Conservation (phyloP, 495 filamentous ascomycete species). For the Penicillium psychrofluorescens region DNA sequence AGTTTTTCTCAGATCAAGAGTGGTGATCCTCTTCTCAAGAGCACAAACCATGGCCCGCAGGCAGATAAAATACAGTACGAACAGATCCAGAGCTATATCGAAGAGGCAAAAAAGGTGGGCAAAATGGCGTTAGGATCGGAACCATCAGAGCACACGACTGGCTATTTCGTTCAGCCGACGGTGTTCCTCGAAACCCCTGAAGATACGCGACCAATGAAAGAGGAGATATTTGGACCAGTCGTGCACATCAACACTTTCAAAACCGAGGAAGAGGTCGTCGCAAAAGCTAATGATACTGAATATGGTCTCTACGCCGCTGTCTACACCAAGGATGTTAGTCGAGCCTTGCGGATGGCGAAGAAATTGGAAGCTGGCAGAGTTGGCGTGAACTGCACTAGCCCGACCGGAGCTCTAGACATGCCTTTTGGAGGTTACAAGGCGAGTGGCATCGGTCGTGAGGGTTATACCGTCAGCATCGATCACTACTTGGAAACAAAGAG, state of each 20-base stretch:
- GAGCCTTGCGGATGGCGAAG: conserved; percentile 82
- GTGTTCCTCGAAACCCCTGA: conserved; percentile 85
- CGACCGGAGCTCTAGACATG: conserved; percentile 62
- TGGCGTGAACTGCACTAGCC: conserved; percentile 93
- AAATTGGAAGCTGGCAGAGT: conserved; percentile 77
- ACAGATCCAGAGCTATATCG: conserved; percentile 96
- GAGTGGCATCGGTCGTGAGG: conserved; percentile 87
- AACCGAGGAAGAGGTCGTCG: conserved; percentile 76
- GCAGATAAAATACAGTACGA: conserved; percentile 93
- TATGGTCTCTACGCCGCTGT: conserved; percentile 85
- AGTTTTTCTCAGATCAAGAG: conserved; percentile 76
- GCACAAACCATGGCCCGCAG: conserved; percentile 97
- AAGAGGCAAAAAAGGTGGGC: conserved; percentile 79
- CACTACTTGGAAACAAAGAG: conserved; percentile 85
- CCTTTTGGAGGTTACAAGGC: conserved; percentile 94
- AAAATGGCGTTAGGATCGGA: conserved; percentile 79
- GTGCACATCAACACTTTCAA: conserved; percentile 92
- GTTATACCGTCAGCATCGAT: conserved; percentile 84
- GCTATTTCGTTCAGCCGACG: conserved; percentile 97
- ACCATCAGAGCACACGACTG: conserved; percentile 75
- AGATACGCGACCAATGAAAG: conserved; percentile 97
- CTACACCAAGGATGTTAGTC: conserved; percentile 91
- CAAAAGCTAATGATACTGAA: conserved; percentile 69
- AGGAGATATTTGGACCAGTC: conserved; percentile 97
- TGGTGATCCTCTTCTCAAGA: conserved; percentile 79